These are phyloP conservation scores for Xylaria sp. DNA, from an alignment of 2,329 filamentous ascomycete genomes.

Conservation along the genomic window DNA sequence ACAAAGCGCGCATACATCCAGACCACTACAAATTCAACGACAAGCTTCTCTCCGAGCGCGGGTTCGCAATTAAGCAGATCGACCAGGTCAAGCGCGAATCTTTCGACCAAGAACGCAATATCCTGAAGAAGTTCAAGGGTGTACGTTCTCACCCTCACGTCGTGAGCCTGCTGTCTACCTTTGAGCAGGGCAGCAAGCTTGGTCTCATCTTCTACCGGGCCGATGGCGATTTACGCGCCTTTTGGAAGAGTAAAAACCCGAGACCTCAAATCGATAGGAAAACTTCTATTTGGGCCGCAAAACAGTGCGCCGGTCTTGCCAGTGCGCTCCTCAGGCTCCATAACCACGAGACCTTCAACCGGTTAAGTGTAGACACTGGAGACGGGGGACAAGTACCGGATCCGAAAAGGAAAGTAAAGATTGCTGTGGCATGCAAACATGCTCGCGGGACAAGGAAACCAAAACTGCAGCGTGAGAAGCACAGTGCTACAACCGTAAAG, in stretches of 20 bases:
- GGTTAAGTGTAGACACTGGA: background rate
- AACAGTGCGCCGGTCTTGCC: slow-evolving; percentile 19
- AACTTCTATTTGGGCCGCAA: slow-evolving; percentile 1
- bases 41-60: background rate
- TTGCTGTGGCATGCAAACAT: background rate
- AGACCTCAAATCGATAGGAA: background rate
- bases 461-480: background rate
- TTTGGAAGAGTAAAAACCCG: slow-evolving; percentile 12
- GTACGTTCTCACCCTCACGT: slow-evolving; percentile 8
- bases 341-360: slow-evolving; percentile 3
- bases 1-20: slow-evolving; percentile 13
- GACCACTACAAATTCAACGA: slow-evolving; percentile 20
- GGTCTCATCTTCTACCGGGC: slow-evolving; percentile 19
- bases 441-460: background rate
- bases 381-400: background rate
- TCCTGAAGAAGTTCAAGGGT: slow-evolving; percentile 27
- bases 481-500: background rate
- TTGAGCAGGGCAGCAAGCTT: slow-evolving; percentile 12
- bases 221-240: slow-evolving; percentile 11
- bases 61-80: slow-evolving; percentile 13
- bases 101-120: slow-evolving; percentile 3
- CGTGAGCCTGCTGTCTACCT: slow-evolving; percentile 19
- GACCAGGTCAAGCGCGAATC: background rate
- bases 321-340: slow-evolving; percentile 24
- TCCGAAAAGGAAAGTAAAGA: background rate